A percentile compares a stretch with the other conserved stretches of the same genome.
phyloP scores from a whole-genome alignment of 441 rosid genomes.

The Geranium incanum region DNA sequence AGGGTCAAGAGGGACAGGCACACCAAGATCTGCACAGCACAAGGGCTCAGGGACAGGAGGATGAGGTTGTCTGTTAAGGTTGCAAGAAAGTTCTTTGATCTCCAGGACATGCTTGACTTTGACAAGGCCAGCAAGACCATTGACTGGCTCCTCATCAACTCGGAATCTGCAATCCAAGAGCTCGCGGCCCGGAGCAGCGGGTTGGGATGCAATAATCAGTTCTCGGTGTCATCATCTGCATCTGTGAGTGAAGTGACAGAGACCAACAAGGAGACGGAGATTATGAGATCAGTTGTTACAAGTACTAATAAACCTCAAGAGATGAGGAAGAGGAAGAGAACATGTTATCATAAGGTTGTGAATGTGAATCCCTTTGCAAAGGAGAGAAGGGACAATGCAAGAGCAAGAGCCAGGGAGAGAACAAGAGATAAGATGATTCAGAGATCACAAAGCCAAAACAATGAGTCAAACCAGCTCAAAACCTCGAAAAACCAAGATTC shows the following conservation, averaged over 20 bases:
- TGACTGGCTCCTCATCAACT: constrained; percentile 53
- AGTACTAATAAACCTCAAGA: too few species aligned
- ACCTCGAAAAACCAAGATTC: constrained; percentile 1
- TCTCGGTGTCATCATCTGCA: constrained; percentile 17
- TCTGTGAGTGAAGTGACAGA: constrained; percentile 34
- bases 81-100: constrained; percentile 50
- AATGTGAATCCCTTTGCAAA: constrained; percentile 17
- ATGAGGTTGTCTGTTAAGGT: constrained; percentile 51
- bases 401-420: constrained; percentile 51
- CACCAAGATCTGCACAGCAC: constrained; percentile 56
- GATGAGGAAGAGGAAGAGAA: constrained; percentile 14
- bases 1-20: constrained; percentile 37
- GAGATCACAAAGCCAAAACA: constrained; percentile 19
- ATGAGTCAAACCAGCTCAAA: not conserved
- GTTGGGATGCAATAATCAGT: too few species aligned
- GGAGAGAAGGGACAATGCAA: constrained; percentile 34
- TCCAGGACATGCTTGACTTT: constrained; percentile 54
- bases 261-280: constrained; percentile 13
- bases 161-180: constrained; percentile 39
- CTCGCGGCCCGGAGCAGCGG: constrained; percentile 19
- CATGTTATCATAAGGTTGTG: not conserved
- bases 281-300: not conserved
- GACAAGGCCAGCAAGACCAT: constrained; percentile 57
- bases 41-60: constrained; percentile 48
- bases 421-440: constrained; percentile 36